These are phyloP conservation scores for Ambrosiella xylebori DNA, from an alignment of 2,329 filamentous ascomycete species.

Conservation along the genomic window DNA sequence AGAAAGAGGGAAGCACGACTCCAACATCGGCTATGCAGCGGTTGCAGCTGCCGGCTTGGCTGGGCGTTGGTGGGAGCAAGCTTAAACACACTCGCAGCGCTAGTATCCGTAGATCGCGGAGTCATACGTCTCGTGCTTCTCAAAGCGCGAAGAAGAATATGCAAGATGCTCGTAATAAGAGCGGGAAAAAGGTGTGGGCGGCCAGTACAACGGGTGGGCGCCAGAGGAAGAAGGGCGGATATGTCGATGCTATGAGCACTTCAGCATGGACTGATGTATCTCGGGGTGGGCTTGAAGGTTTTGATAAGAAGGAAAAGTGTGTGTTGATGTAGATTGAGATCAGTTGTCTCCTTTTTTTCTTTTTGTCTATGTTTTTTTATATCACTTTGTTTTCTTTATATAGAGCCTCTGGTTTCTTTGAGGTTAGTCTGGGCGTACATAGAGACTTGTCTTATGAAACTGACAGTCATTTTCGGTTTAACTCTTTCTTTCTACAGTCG, in stretches of 20 bases:
- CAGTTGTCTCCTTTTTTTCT: not conserved
- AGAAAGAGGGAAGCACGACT: not conserved
- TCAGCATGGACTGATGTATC: slow-evolving; percentile 38
- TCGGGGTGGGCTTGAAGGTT: slow-evolving; percentile 9
- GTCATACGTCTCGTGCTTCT: slow-evolving; percentile 31
- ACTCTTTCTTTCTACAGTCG: not conserved
- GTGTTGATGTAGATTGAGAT: slow-evolving; percentile 28
- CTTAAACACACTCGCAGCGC: slow-evolving; percentile 16
- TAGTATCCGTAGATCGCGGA: slow-evolving; percentile 30
- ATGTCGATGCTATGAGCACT: slow-evolving; percentile 27
- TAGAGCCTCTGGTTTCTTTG: not conserved
- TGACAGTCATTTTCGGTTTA: not conserved
- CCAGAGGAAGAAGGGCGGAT: slow-evolving; percentile 19
- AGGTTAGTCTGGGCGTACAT: not conserved
- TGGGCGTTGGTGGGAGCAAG: not conserved
- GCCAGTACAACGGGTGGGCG: slow-evolving; percentile 3
- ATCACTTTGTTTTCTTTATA: not conserved
- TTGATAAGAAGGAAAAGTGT: slow-evolving; percentile 26
- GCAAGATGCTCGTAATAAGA: slow-evolving; percentile 34
- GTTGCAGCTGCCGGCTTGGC: not conserved
- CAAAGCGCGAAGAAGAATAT: slow-evolving; percentile 46
- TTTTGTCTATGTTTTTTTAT: not conserved
- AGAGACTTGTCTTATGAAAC: not conserved
- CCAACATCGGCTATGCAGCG: not conserved
- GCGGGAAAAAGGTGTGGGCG: slow-evolving; percentile 18